phyloP scores from a whole-genome alignment of 2,329 filamentous ascomycete species.

The Beauveria rudraprayagi region DNA sequence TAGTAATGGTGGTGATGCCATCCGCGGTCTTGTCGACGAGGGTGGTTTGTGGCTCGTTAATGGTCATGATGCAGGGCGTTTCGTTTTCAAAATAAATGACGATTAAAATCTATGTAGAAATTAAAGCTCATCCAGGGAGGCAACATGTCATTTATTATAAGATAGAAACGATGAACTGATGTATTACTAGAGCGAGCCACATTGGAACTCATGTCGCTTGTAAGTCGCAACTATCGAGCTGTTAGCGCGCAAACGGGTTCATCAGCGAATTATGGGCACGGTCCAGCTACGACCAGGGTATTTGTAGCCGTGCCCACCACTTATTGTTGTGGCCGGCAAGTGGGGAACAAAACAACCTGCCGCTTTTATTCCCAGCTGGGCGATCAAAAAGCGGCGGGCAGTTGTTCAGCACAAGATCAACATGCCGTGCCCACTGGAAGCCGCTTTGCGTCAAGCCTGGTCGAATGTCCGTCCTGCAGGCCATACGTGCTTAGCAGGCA shows the following conservation, averaged over 20 bases:
- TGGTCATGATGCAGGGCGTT: not conserved
- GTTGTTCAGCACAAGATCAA: too few relatives aligned
- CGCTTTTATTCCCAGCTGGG: too few relatives aligned
- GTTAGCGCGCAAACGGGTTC: too few relatives aligned
- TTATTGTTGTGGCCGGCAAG: not conserved
- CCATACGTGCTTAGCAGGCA: too few relatives aligned
- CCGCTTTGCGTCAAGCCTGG: too few relatives aligned
- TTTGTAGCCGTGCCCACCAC: not conserved
- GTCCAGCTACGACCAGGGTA: not conserved
- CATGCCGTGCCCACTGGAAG: too few relatives aligned
- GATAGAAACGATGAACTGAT: not conserved
- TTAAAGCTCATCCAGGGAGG: not conserved
- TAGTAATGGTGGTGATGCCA: slow-evolving; percentile 46
- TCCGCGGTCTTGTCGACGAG: slow-evolving; percentile 13
- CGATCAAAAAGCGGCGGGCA: too few relatives aligned
- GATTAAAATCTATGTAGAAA: not conserved
- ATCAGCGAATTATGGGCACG: not conserved
- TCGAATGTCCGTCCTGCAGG: too few relatives aligned
- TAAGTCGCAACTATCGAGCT: not conserved
- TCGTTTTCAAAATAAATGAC: not conserved
- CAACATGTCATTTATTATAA: not conserved
- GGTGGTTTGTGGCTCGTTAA: not conserved
- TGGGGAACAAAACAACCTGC: too few relatives aligned
- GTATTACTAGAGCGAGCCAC: not conserved
- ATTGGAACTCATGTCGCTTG: not conserved